Evolutionary conservation across 257 asterid genomes (phyloP), one percentile per base, ranked within the genome.

Genomic region (Misopates orontium): DNA sequence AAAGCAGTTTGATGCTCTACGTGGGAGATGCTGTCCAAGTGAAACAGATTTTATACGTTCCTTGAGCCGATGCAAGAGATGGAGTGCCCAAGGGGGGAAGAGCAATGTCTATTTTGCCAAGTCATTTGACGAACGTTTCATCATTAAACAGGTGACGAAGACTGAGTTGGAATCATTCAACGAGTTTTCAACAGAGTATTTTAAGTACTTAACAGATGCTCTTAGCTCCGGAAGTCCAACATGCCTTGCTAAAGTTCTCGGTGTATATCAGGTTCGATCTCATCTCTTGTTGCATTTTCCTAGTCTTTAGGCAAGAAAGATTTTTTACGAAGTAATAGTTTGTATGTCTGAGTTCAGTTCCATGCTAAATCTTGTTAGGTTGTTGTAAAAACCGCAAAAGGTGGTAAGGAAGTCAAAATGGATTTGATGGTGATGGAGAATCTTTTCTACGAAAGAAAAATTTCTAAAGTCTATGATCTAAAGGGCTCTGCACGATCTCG

Each of bases 391-490:
- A 75, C 86, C 57, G 31, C 70, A 74, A 94, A 83, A 75, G 86
- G 96, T 16, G 93, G 96, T 32, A 88, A 86, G 71, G 99, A 94
- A 69, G 84, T 81, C 72, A 94, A 90, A 73, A 88, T 94, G 91
- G 99, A 94, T 72, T 59, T 94, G 74, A 90, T 90, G 89, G 95
- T 90, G 64, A 94, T 90, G 98, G 99, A 94, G 90, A 94, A 94
- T 81, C 96, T 94, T 41, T 94, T 94, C 82, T 90, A 73, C 54
- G 67, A 75, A 64, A 80, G 92, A 76, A 90, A 44, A 39, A 87
- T 94, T 48, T 83, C 95, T 0, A 79, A 79, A 65, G 86, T 88
- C 23, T 94, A 94, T 52, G 99, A 94, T 76, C 93, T 94, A 21
- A 94, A 94, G 80, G 99, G 99, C 15, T 94, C 98, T 1, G 71